These are phyloP conservation scores for Erysimum cheiri DNA, from an alignment of 441 rosid genomes.

Conservation along the genomic window DNA sequence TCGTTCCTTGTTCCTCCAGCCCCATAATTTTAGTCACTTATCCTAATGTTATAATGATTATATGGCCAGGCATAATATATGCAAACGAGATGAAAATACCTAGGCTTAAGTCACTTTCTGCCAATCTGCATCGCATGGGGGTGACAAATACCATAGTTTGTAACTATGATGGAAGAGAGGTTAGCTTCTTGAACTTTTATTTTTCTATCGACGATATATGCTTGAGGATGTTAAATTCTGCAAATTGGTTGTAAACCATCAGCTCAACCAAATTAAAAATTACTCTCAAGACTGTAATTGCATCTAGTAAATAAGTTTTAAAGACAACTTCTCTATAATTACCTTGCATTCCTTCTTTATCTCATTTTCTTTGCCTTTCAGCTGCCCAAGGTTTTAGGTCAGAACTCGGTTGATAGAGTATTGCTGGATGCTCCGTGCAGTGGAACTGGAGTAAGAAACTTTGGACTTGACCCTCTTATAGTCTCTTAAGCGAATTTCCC, in stretches of 20 bases:
- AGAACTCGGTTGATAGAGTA: constrained; percentile 83
- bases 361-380: constrained; percentile 43
- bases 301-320: constrained; percentile 7
- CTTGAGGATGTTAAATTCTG: constrained; percentile 3
- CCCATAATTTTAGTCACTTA: constrained; percentile 8
- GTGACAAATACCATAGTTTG: constrained; percentile 91
- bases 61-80: constrained; percentile 72
- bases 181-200: constrained; percentile 45
- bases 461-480: not conserved
- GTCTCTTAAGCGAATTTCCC: not conserved
- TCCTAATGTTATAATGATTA: constrained; percentile 26
- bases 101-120: constrained; percentile 88
- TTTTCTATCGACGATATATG: not conserved
- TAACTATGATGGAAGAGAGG: constrained; percentile 98
- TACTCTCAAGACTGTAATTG: constrained; percentile 16
- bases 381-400: constrained; percentile 86
- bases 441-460: constrained; percentile 88
- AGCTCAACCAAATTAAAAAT: not conserved
- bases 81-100: constrained; percentile 93
- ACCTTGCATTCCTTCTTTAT: constrained; percentile 19
- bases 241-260: constrained; percentile 4
- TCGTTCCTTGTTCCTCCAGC: constrained; percentile 11
- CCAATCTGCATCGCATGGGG: constrained; percentile 97
- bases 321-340: not conserved
- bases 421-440: constrained; percentile 98